phyloP scores from a whole-genome alignment of 805 yeast genomes.

The Blastobotrys attinorum region DNA sequence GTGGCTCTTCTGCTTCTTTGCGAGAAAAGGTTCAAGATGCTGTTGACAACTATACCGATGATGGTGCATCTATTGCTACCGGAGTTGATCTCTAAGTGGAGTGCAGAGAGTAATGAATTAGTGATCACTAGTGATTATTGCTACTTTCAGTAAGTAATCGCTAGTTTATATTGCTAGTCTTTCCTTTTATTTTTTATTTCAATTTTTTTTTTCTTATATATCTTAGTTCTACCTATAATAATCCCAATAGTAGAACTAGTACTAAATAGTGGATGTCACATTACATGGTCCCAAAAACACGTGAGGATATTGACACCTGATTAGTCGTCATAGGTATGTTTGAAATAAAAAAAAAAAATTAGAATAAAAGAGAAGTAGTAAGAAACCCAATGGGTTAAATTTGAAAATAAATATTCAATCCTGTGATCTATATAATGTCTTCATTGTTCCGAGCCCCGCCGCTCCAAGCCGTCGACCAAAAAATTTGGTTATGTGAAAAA shows the following conservation, averaged over 20 bases:
- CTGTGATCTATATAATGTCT: too few relatives aligned
- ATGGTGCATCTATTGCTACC: constrained; percentile 11
- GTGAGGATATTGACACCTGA: not conserved
- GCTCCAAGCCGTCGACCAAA: too few relatives aligned
- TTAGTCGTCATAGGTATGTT: too few relatives aligned
- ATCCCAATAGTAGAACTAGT: not conserved
- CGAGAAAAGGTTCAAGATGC: constrained; percentile 27
- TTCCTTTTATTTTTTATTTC: too few relatives aligned
- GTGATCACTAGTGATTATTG: not conserved
- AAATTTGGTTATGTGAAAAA: not conserved
- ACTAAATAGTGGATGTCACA: not conserved
- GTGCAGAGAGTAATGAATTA: not conserved
- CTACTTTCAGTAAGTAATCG: too few relatives aligned
- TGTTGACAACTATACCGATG: constrained; percentile 6
- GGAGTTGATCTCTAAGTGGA: constrained; percentile 13
- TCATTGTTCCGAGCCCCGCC: too few relatives aligned
- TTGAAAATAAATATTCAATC: too few relatives aligned
- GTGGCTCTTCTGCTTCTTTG: constrained; percentile 20
- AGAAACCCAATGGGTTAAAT: too few relatives aligned
- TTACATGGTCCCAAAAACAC: not conserved
- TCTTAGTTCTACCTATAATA: too few relatives aligned
- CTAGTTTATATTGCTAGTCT: too few relatives aligned
- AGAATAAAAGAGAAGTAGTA: too few relatives aligned
- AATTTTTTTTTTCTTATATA: not conserved
- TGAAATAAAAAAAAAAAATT: too few relatives aligned